phyloP scores from a whole-genome alignment of 1,284 basidiomycete species.

The Filobasidium uniguttulatum region DNA sequence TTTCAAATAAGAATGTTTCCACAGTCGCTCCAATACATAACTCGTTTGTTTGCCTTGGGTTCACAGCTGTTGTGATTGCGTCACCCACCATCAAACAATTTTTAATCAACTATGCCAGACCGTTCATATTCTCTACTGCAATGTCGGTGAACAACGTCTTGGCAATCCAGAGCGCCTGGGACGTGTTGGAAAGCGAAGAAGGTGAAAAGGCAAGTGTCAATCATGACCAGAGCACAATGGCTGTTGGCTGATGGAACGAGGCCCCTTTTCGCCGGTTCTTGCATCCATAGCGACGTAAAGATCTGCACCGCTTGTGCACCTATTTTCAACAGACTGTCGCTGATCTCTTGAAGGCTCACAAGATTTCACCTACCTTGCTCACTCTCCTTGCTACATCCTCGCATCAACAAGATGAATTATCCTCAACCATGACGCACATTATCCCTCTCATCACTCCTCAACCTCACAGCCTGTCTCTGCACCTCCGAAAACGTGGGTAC shows the following conservation, averaged over 20 bases:
- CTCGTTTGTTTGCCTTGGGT: neutral
- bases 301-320: neutral
- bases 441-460: constrained; percentile 66
- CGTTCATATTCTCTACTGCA: constrained; percentile 79
- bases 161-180: constrained; percentile 61
- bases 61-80: constrained; percentile 66
- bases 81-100: constrained; percentile 61
- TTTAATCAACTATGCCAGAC: constrained; percentile 81
- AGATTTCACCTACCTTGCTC: neutral
- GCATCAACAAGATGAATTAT: constrained; percentile 6
- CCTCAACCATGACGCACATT: constrained; percentile 47
- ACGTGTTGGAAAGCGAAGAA: constrained; percentile 56
- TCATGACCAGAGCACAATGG: too few relatives aligned
- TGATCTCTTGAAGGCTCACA: neutral
- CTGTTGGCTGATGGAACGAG: too few relatives aligned
- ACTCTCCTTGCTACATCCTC: neutral
- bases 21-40: neutral
- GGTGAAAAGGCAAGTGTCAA: constrained; percentile 42
- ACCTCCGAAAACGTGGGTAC: constrained; percentile 27
- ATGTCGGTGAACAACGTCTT: constrained; percentile 60
- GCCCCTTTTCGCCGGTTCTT: neutral
- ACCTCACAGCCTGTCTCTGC: constrained; percentile 41
- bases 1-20: neutral
- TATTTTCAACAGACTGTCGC: neutral
- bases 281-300: constrained; percentile 3